Conservation (phyloP, 2,329 filamentous ascomycete species). For the Cytospora piceicola region DNA sequence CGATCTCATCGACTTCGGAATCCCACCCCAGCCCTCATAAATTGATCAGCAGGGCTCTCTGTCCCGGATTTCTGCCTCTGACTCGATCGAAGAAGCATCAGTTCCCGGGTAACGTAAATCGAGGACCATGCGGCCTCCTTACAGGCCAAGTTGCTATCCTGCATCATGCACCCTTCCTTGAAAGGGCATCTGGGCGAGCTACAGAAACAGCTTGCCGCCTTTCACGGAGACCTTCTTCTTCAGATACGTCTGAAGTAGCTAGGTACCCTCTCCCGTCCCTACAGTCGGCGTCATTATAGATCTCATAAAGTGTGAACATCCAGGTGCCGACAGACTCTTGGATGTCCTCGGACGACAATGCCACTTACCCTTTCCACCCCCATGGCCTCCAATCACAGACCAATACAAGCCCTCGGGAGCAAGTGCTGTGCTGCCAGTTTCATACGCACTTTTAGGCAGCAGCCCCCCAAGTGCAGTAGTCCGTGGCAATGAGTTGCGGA, state of each 20-base stretch:
- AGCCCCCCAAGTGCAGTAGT: background rate
- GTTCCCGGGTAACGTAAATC: background rate
- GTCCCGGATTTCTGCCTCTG: background rate
- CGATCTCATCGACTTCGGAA: background rate
- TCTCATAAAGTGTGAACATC: background rate
- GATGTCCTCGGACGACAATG: background rate
- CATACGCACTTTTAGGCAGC: background rate
- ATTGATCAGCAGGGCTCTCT: background rate
- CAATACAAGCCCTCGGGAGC: background rate
- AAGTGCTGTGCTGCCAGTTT: background rate
- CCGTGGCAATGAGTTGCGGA: background rate
- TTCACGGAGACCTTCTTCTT: background rate
- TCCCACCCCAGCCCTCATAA: too few relatives aligned
- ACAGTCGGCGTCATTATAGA: background rate
- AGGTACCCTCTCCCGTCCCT: background rate
- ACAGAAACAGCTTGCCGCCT: background rate
- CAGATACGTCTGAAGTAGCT: background rate
- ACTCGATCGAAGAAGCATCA: background rate
- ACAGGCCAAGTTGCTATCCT: conserved; percentile 9
- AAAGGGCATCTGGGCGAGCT: conserved; percentile 10
- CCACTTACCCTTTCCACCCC: background rate
- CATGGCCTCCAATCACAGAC: background rate
- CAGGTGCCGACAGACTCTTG: too few relatives aligned
- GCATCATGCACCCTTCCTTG: conserved; percentile 10
- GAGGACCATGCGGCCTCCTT: background rate